phyloP scores from a whole-genome alignment of 495 filamentous ascomycete species.

The Neurospora sp. region DNA sequence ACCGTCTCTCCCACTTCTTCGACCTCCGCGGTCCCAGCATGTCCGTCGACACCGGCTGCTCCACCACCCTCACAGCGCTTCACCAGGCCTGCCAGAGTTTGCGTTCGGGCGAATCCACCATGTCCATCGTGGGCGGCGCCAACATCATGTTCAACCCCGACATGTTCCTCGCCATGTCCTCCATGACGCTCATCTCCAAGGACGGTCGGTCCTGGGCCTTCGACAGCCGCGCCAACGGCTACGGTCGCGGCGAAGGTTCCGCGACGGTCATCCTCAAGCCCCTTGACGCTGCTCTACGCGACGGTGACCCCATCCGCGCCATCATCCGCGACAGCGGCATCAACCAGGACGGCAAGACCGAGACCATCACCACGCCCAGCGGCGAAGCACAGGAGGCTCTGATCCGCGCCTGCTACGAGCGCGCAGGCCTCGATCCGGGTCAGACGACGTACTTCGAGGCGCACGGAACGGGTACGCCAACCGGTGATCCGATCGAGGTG shows the following conservation, averaged over 20 bases:
- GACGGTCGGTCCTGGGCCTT: constrained; percentile 28
- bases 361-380: constrained; percentile 37
- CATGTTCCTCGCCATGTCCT: constrained; percentile 26
- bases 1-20: constrained; percentile 48
- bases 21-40: constrained; percentile 45
- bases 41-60: constrained; percentile 52
- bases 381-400: constrained; percentile 39
- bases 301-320: constrained; percentile 47
- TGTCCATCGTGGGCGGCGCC: constrained; percentile 36
- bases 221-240: constrained; percentile 51
- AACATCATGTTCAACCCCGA: constrained; percentile 26
- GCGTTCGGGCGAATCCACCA: constrained; percentile 35
- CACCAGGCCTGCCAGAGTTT: constrained; percentile 42
- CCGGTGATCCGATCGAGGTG: constrained; percentile 49
- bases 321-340: constrained; percentile 47
- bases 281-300: constrained; percentile 42
- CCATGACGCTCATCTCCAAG: constrained; percentile 23
- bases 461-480: constrained; percentile 46
- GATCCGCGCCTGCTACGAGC: constrained; percentile 38
- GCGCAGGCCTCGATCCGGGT: constrained; percentile 32
- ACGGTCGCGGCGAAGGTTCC: constrained; percentile 50
- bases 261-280: constrained; percentile 47
- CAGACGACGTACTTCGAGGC: constrained; percentile 40
- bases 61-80: constrained; percentile 40
- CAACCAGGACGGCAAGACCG: constrained; percentile 47